Evolutionary conservation across 1,139 yeast genomes (phyloP).

Genomic region (Geotrichum bryndzae): DNA sequence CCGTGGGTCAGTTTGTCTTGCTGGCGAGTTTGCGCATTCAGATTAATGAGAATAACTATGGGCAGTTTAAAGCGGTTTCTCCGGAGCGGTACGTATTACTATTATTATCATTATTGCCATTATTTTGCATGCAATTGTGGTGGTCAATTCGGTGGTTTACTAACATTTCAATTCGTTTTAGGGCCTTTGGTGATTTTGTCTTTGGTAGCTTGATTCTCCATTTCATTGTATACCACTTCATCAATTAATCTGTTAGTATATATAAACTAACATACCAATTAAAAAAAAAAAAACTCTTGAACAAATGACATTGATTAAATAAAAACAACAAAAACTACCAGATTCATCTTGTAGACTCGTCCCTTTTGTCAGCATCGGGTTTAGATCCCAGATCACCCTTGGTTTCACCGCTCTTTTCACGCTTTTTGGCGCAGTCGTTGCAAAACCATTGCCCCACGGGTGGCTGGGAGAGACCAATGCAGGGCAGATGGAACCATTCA

Average conservation of each 20-base stretch:
- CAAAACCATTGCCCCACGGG: slow-evolving; percentile 98
- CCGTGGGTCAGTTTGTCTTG: slow-evolving; percentile 94
- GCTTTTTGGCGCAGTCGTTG: slow-evolving; percentile 60
- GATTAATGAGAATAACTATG: slow-evolving; percentile 39
- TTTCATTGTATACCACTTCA: slow-evolving; percentile 84
- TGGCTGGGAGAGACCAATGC: slow-evolving; percentile 82
- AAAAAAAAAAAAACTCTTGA: no score
- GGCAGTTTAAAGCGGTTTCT: slow-evolving; percentile 48
- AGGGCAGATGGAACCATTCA: slow-evolving; percentile 97
- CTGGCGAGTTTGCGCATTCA: slow-evolving; percentile 71
- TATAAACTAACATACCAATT: no score
- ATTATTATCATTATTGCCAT: not conserved
- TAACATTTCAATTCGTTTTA: not conserved
- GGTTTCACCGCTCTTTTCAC: slow-evolving; percentile 18
- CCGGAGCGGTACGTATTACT: slow-evolving; percentile 45
- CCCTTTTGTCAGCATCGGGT: not conserved
- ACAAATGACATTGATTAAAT: no score
- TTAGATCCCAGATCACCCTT: not conserved
- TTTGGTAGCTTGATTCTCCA: slow-evolving; percentile 85
- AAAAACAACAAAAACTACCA: not conserved
- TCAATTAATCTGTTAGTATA: slow-evolving; percentile 46
- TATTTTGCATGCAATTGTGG: not conserved
- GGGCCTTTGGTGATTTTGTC: slow-evolving; percentile 79
- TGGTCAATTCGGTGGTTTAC: not conserved
- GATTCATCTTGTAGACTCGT: not conserved